Evolutionary conservation across 1,284 basidiomycete genomes (phyloP), one percentile per base, ranked within the genome.

Genomic region (Mycena citricolor): DNA sequence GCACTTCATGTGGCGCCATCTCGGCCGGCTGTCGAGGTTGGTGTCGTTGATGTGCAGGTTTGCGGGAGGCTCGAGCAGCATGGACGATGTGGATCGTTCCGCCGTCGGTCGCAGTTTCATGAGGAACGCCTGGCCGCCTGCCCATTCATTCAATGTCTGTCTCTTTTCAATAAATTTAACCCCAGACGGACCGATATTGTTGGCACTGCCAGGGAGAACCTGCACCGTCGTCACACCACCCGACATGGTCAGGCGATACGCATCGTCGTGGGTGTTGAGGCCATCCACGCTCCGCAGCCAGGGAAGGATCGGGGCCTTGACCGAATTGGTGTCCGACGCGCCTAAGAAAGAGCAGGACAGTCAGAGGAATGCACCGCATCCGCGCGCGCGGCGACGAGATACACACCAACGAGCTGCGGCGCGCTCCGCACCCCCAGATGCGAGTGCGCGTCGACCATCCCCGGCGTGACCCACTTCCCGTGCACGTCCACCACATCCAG

Each of bases 371-470:
- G n/a, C n/a, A n/a, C n/a, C n/a, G n/a, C n/a, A n/a, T 70, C 72
- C 52, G 74, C 62, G 23, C 54, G 42, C 0, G 75, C n/a, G n/a
- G n/a, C 17, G n/a, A 25, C 5, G n/a, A 11, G 4, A n/a, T 4
- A 25, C 37, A 20, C 1, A 40, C 44, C 44, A 8, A 8, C 41
- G 2, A 79, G 62, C 2, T 26, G 45, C 0, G 81, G 81, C 1
- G 70, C 56, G 16, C 73, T 61, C 48, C 71, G 63, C 2, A 82
- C 64, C 2, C 78, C 81, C n/a, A 82, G 57, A 51, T 86, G 83
- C 8, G 79, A 79, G 60, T 86, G 80, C 50, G 81, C 63, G 57
- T 81, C 77, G 23, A 82, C 71, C 25, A 76, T 68, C 6, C 71
- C 40, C 10, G 46, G 46, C 12, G 34, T 36, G 14, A 36, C 34